Percentiles rank a stretch among this genome's conserved stretches.
Evolutionary conservation across 2,329 filamentous ascomycete species (phyloP).

Genomic region (Periglandula ipomoeae): DNA sequence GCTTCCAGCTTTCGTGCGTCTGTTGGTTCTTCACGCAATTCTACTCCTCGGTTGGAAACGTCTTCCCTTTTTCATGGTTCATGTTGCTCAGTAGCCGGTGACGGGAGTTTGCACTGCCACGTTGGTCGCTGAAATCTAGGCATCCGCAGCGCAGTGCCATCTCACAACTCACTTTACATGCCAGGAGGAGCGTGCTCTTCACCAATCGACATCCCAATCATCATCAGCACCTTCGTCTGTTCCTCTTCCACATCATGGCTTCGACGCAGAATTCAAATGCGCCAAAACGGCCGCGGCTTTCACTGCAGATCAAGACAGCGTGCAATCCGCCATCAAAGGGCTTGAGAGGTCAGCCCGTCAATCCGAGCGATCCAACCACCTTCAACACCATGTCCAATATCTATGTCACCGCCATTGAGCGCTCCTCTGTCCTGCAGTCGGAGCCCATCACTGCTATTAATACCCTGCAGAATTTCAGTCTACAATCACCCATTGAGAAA

Average conservation of each 20-base stretch:
- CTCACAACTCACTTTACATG: no score
- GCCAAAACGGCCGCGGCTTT: conserved; percentile 45
- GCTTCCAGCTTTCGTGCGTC: not conserved
- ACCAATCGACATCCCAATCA: not conserved
- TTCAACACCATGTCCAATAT: conserved; percentile 60
- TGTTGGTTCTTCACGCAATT: not conserved
- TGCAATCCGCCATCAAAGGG: conserved; percentile 27
- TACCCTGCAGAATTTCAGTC: conserved; percentile 24
- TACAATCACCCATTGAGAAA: conserved; percentile 21
- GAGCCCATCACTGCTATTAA: conserved; percentile 43
- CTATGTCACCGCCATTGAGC: conserved; percentile 53
- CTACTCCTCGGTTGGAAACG: not conserved
- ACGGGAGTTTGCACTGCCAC: not conserved
- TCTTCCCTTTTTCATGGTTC: not conserved
- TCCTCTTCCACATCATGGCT: conserved; percentile 9
- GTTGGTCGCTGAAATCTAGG: not conserved
- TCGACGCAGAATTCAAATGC: conserved; percentile 13
- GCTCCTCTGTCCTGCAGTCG: conserved; percentile 38
- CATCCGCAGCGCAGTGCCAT: no score
- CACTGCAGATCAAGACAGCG: conserved; percentile 44
- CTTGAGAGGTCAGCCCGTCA: conserved; percentile 25
- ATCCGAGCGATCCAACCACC: conserved; percentile 51
- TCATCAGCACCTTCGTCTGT: not conserved
- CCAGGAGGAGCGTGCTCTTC: not conserved
- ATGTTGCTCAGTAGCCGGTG: not conserved